These are phyloP conservation scores for Erodium trifolium DNA, from an alignment of 441 rosid genomes.

Conservation along the genomic window DNA sequence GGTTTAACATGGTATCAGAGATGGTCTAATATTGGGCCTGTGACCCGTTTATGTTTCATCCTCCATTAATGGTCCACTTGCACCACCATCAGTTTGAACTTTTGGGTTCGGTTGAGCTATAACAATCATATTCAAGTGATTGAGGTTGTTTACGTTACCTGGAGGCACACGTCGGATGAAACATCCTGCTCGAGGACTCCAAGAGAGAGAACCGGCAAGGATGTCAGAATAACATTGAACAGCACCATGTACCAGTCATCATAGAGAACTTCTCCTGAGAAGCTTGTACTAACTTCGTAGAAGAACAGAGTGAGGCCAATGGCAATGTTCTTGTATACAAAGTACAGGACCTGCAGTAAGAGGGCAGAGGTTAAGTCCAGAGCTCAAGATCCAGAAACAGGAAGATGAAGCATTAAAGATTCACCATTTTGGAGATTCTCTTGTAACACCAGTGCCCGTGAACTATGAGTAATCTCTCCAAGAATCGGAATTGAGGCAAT, in stretches of 20 bases:
- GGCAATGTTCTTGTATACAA: slow-evolving; percentile 69
- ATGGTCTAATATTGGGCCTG: too few relatives aligned
- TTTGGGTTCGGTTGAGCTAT: too few relatives aligned
- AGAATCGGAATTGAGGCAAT: slow-evolving; percentile 69
- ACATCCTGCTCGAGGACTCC: slow-evolving; percentile 77
- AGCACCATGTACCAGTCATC: slow-evolving; percentile 59
- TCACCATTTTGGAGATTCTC: slow-evolving; percentile 90
- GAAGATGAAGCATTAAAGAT: background rate
- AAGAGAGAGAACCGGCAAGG: slow-evolving; percentile 62
- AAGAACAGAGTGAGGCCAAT: slow-evolving; percentile 72
- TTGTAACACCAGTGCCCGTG: slow-evolving; percentile 98
- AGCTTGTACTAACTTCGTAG: slow-evolving; percentile 56
- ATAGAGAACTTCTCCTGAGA: slow-evolving; percentile 54
- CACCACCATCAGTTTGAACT: background rate
- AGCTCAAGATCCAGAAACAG: too few relatives aligned
- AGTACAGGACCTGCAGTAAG: slow-evolving; percentile 43
- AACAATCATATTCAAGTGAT: too few relatives aligned
- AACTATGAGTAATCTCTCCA: slow-evolving; percentile 79
- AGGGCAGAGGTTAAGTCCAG: slow-evolving; percentile 9
- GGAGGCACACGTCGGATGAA: slow-evolving; percentile 56
- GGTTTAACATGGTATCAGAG: too few relatives aligned
- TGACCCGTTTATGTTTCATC: too few relatives aligned
- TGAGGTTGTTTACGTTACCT: slow-evolving; percentile 26
- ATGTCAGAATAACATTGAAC: slow-evolving; percentile 63
- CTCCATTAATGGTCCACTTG: too few relatives aligned